Conservation (phyloP, 352 stramenopile species). For the Phytophthora idaei region DNA sequence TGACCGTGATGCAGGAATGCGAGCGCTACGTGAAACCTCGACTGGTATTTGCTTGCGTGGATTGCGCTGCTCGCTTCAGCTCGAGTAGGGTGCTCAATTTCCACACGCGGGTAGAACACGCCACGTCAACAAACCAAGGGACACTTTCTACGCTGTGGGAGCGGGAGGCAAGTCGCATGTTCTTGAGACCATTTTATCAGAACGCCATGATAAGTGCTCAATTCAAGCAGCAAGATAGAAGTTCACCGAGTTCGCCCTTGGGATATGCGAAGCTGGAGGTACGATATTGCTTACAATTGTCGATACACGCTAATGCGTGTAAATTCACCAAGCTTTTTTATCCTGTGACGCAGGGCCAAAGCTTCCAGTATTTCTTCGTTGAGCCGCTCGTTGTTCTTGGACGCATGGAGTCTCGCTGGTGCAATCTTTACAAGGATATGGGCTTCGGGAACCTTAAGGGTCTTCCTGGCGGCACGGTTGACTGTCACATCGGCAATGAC, state of each 20-base stretch:
- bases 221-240: constrained; percentile 37
- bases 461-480: constrained; percentile 53
- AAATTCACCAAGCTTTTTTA: constrained; percentile 16
- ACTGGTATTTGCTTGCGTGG: constrained; percentile 55
- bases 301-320: background rate
- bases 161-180: constrained; percentile 44
- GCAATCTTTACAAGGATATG: constrained; percentile 60
- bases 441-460: constrained; percentile 53
- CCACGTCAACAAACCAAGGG: constrained; percentile 5
- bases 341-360: constrained; percentile 39
- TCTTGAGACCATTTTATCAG: constrained; percentile 55
- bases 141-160: constrained; percentile 27
- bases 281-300: constrained; percentile 14
- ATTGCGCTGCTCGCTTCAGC: constrained; percentile 53
- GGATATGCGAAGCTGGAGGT: constrained; percentile 84
- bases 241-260: constrained; percentile 35
- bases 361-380: constrained; percentile 78
- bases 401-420: constrained; percentile 58
- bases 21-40: constrained; percentile 57
- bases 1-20: constrained; percentile 63
- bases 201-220: constrained; percentile 49
- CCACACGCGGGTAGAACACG: constrained; percentile 54
- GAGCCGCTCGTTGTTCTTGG: constrained; percentile 69
- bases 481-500: constrained; percentile 81
- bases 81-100: constrained; percentile 60